These are phyloP conservation scores for Solanum chilense DNA, from an alignment of 257 asterid genomes.

Conservation along the genomic window DNA sequence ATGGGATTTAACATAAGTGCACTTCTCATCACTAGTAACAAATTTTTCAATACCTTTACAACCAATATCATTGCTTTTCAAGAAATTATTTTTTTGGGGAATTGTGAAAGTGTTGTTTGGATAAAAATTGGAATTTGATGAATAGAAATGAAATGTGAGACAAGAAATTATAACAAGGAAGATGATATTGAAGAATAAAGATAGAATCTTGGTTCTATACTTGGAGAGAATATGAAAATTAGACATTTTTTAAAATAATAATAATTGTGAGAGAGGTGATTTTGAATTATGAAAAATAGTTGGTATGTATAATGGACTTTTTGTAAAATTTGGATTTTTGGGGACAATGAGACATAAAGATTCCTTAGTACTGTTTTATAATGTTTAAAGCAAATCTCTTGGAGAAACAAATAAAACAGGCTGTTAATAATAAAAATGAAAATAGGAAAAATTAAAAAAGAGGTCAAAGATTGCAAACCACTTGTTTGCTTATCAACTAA, in stretches of 20 bases:
- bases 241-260: not conserved
- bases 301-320: not conserved
- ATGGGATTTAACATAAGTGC: slow-evolving; percentile 16
- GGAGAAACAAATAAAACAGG: not conserved
- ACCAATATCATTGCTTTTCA: not conserved
- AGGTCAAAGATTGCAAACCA: not conserved
- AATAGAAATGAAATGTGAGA: not conserved
- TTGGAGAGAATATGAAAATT: not conserved
- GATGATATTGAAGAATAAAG: not conserved
- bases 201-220: not conserved
- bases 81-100: not conserved
- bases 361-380: not conserved
- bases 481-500: not conserved
- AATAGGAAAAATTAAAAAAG: not conserved
- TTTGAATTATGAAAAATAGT: not conserved
- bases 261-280: not conserved
- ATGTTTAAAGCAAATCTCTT: not conserved
- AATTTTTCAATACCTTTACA: slow-evolving; percentile 1
- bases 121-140: not conserved
- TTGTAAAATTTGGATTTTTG: not conserved
- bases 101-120: not conserved
- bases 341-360: not conserved
- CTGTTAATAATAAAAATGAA: not conserved
- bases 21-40: not conserved
- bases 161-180: not conserved